phyloP scores from a whole-genome alignment of 495 filamentous ascomycete species.

The Letharia columbiana region DNA sequence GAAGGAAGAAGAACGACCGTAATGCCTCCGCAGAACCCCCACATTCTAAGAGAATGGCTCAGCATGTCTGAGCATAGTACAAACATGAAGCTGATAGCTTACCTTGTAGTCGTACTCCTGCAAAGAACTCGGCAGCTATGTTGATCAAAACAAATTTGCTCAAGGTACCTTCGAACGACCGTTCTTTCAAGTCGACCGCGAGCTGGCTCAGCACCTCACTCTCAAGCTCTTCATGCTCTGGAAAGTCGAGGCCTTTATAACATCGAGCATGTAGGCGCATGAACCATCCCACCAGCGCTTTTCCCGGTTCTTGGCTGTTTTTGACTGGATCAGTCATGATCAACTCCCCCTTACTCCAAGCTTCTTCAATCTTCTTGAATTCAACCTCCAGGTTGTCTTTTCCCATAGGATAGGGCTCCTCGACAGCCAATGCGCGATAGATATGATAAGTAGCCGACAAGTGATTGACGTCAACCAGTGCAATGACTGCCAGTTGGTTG shows the following conservation, averaged over 20 bases:
- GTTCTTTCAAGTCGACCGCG: slow-evolving; percentile 61
- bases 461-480: slow-evolving; percentile 64
- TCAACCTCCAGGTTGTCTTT: slow-evolving; percentile 67
- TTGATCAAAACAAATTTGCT: slow-evolving; percentile 80
- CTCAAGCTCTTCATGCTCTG: slow-evolving; percentile 75
- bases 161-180: slow-evolving; percentile 54
- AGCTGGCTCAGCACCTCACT: slow-evolving; percentile 74
- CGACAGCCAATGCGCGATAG: slow-evolving; percentile 67
- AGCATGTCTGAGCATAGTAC: slow-evolving; percentile 4
- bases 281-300: slow-evolving; percentile 67
- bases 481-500: slow-evolving; percentile 84
- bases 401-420: slow-evolving; percentile 64
- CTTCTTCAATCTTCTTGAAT: slow-evolving; percentile 60
- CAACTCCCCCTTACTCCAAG: slow-evolving; percentile 52
- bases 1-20: slow-evolving; percentile 59
- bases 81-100: slow-evolving; percentile 27
- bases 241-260: slow-evolving; percentile 62
- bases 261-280: slow-evolving; percentile 79
- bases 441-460: slow-evolving; percentile 80
- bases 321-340: slow-evolving; percentile 37
- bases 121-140: slow-evolving; percentile 70
- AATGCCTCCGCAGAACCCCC: slow-evolving; percentile 32
- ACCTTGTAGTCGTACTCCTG: slow-evolving; percentile 53
- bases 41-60: slow-evolving; percentile 28
- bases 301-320: slow-evolving; percentile 42